Evolutionary conservation across 2,329 filamentous ascomycete genomes (phyloP), one percentile per base, ranked within the genome.

Genomic region (Sclerotinia borealis): DNA sequence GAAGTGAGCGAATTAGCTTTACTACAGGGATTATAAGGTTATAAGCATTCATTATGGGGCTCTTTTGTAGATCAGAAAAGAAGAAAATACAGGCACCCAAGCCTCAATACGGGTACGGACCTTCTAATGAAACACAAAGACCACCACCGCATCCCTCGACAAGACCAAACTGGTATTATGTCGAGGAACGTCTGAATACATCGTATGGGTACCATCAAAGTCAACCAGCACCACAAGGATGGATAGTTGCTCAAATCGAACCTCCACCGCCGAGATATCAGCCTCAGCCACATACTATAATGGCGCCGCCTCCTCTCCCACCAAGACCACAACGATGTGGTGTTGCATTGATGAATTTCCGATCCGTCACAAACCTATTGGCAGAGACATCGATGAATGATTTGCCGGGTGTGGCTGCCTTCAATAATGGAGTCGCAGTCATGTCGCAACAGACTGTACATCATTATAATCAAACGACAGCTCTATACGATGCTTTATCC

Each of bases 401-500:
- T 70, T 56, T 71, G 71, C 48, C 76, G 70, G 69, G 66, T 27
- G 62, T 66, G 0, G 73, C 77, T 31, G 68, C 79, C 9, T 75
- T 81, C 61, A 78, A 80, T 52, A 77, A 81, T 64, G 75, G 77
- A 1, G 68, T 80, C 27, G 73, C 79, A 8, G 71, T 72, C 48
- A 80, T 78, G 75, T 78, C 81, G 49, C 71, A 72, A 15, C 70
- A 77, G 43, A 76, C 76, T 22, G 76, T 77, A 0, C 78, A 80
- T 68, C 74, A 82, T 31, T 72, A 79, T 48, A 78, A 78, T 66
- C 79, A 81, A 67, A 76, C 77, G 6, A 77, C 78, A 17, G 76
- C 78, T 7, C 74, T 85, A 22, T 85, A 80, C 69, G 84, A 90
- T 69, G 77, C 85, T 61, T 82, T 92, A 52, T 83, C 80, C 17